These are phyloP conservation scores for Akanthomyces muscarius DNA, from an alignment of 2,329 filamentous ascomycete genomes.

Conservation along the genomic window DNA sequence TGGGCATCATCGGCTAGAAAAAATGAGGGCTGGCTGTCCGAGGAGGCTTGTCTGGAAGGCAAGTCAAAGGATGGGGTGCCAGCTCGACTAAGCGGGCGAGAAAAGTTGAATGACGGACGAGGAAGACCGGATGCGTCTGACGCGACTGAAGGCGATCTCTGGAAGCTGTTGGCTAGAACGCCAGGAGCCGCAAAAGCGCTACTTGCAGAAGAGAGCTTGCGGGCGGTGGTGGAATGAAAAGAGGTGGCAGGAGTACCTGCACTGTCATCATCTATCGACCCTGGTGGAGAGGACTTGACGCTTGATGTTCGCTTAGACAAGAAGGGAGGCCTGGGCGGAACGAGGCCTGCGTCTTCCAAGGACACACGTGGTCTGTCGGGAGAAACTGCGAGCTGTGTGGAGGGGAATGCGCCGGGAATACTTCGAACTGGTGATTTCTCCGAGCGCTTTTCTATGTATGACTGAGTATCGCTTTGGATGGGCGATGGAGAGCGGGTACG, in stretches of 20 bases:
- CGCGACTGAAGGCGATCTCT: slow-evolving; percentile 76
- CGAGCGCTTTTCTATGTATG: slow-evolving; percentile 26
- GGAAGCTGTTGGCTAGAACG: slow-evolving; percentile 60
- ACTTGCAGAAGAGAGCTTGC: slow-evolving; percentile 74
- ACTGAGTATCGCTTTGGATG: slow-evolving; percentile 38
- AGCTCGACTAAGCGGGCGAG: slow-evolving; percentile 76
- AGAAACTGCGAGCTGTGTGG: slow-evolving; percentile 32
- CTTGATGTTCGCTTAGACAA: slow-evolving; percentile 55
- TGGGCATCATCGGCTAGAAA: slow-evolving; percentile 61
- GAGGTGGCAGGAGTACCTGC: slow-evolving; percentile 49
- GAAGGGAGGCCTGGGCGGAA: slow-evolving; percentile 44
- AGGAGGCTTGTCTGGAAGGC: slow-evolving; percentile 59
- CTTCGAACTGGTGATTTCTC: slow-evolving; percentile 31
- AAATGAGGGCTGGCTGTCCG: slow-evolving; percentile 64
- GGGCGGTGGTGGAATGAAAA: slow-evolving; percentile 60
- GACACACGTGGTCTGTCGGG: slow-evolving; percentile 44
- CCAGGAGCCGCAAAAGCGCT: slow-evolving; percentile 41
- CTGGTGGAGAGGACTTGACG: slow-evolving; percentile 52
- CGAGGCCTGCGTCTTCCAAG: slow-evolving; percentile 48
- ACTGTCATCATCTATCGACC: slow-evolving; percentile 69
- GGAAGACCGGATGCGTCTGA: slow-evolving; percentile 75
- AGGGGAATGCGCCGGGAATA: slow-evolving; percentile 32
- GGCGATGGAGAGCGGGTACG: slow-evolving; percentile 57
- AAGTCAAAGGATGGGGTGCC: slow-evolving; percentile 56
- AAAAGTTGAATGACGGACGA: slow-evolving; percentile 87